Percentiles rank a stretch among this genome's conserved stretches.
These are phyloP conservation scores for Acacia melanoxylon DNA, from an alignment of 306 rosid genomes.

Conservation along the genomic window DNA sequence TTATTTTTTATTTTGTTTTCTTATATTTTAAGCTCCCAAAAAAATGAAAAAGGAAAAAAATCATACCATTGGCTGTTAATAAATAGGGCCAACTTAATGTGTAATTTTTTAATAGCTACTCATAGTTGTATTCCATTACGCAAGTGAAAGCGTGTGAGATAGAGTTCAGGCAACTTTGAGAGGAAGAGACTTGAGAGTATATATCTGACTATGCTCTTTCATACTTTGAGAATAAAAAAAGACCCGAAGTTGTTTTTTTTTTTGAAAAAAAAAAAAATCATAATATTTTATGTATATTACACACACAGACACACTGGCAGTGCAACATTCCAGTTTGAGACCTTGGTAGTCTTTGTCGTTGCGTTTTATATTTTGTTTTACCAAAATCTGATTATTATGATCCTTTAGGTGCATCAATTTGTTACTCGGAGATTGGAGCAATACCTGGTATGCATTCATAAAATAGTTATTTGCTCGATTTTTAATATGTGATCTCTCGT, in stretches of 20 bases:
- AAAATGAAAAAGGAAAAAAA: too few relatives aligned
- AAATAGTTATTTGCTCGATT: slow-evolving; percentile 1
- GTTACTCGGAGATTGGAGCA: slow-evolving; percentile 91
- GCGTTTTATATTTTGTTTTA: slow-evolving; percentile 15
- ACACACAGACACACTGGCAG: not conserved
- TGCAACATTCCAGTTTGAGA: not conserved
- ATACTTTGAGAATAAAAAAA: not conserved
- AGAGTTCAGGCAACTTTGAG: not conserved
- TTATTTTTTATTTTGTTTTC: not conserved
- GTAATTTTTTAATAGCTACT: not conserved
- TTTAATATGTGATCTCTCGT: not conserved
- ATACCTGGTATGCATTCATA: slow-evolving; percentile 64
- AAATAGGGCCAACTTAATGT: not conserved
- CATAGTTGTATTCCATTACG: not conserved
- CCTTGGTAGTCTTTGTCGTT: not conserved
- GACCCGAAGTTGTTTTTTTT: too few relatives aligned
- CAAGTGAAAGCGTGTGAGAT: not conserved
- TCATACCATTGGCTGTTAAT: not conserved
- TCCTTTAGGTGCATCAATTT: slow-evolving; percentile 71
- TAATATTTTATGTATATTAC: not conserved
- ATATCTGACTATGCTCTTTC: not conserved
- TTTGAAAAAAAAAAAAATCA: not conserved
- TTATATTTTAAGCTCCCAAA: not conserved
- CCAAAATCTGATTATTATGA: slow-evolving; percentile 27
- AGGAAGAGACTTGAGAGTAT: not conserved